phyloP scores from a whole-genome alignment of 1,139 yeast genomes.

The Geotrichum armillariae region DNA sequence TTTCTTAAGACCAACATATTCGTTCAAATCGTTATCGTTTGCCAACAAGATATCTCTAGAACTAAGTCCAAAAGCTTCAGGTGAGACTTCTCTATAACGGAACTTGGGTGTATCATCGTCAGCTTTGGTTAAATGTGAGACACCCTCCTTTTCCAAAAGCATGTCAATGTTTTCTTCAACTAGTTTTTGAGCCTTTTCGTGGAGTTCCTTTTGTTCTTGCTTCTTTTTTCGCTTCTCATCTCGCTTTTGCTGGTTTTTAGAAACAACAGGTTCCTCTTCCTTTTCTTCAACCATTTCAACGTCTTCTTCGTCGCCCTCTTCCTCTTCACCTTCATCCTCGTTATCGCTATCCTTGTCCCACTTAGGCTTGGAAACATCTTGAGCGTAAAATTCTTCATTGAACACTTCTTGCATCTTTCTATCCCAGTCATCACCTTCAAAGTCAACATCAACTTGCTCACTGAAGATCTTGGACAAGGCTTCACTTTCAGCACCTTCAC shows the following conservation, averaged over 20 bases:
- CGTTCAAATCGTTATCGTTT: slow-evolving; percentile 81
- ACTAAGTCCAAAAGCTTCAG: slow-evolving; percentile 86
- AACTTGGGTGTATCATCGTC: slow-evolving; percentile 65
- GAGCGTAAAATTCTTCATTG: slow-evolving; percentile 71
- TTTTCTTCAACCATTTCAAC: slow-evolving; percentile 28
- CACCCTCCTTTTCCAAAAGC: slow-evolving; percentile 35
- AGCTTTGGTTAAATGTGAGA: slow-evolving; percentile 22
- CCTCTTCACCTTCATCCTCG: slow-evolving; percentile 32
- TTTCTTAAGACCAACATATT: slow-evolving; percentile 83
- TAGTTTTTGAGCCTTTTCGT: slow-evolving; percentile 68
- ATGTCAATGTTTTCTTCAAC: slow-evolving; percentile 54
- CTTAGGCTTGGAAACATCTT: slow-evolving; percentile 54
- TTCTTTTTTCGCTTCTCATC: slow-evolving; percentile 60
- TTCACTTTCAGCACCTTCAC: slow-evolving; percentile 68
- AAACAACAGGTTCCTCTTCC: slow-evolving; percentile 26
- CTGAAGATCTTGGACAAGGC: slow-evolving; percentile 54
- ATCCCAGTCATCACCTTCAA: slow-evolving; percentile 93
- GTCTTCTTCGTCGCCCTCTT: slow-evolving; percentile 31
- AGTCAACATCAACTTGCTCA: slow-evolving; percentile 79
- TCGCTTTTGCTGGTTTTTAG: slow-evolving; percentile 34
- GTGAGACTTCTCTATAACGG: slow-evolving; percentile 91
- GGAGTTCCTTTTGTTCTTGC: slow-evolving; percentile 60
- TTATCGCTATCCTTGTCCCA: slow-evolving; percentile 41
- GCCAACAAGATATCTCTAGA: slow-evolving; percentile 88
- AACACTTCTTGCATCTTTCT: slow-evolving; percentile 79